Conservation (phyloP, 495 filamentous ascomycete species). For the Aspergillus hancockii region DNA sequence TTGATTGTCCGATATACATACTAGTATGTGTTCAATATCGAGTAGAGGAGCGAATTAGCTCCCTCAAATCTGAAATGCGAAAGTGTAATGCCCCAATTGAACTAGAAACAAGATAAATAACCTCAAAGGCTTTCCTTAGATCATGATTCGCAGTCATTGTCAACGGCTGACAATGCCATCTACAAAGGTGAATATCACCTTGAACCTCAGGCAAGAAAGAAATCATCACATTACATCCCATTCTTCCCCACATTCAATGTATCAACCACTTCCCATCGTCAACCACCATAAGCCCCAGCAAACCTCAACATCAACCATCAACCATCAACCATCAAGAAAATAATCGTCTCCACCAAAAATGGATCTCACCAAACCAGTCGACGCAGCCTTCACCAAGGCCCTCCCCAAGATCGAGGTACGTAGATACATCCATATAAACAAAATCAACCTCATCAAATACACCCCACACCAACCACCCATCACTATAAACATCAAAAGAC, state of each 20-base stretch:
- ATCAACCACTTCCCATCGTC: background rate
- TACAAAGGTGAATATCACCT: too few relatives aligned
- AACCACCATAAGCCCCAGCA: background rate
- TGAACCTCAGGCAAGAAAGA: background rate
- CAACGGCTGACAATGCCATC: too few relatives aligned
- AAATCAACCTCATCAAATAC: background rate
- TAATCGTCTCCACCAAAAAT: conserved; percentile 11
- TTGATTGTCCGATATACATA: too few relatives aligned
- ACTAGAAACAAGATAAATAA: too few relatives aligned
- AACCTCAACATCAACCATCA: background rate
- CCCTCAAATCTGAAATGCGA: too few relatives aligned
- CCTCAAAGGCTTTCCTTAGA: too few relatives aligned
- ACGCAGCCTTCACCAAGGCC: conserved; percentile 31
- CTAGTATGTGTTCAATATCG: too few relatives aligned
- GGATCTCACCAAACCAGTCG: conserved; percentile 30
- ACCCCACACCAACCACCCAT: background rate
- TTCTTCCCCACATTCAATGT: background rate
- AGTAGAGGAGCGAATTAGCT: too few relatives aligned
- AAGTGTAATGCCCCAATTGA: too few relatives aligned
- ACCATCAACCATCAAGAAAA: background rate
- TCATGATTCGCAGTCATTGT: too few relatives aligned
- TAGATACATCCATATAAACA: background rate
- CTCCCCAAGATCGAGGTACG: conserved; percentile 46
- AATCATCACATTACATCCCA: too few relatives aligned
- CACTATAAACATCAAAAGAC: background rate